Conservation (phyloP, 108 stramenopile genomes). For the Skeletonema tropicum region DNA sequence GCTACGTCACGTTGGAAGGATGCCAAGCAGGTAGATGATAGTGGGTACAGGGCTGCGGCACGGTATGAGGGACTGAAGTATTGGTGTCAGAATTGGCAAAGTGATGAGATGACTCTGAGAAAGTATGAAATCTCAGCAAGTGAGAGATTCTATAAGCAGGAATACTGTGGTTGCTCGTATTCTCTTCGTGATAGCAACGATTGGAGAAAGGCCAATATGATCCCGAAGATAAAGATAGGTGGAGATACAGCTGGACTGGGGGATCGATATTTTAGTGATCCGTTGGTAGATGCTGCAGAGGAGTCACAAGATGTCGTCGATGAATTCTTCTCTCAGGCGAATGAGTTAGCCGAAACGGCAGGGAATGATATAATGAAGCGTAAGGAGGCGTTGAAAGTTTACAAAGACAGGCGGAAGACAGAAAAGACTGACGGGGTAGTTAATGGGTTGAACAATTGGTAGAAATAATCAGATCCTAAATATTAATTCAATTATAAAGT, state of each 20-base stretch:
- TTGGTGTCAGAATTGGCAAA: constrained; percentile 56
- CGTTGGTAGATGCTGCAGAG: constrained; percentile 61
- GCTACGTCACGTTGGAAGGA: constrained; percentile 68
- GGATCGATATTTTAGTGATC: constrained; percentile 61
- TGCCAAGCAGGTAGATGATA: constrained; percentile 58
- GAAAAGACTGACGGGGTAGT: constrained; percentile 49
- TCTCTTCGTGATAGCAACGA: constrained; percentile 61
- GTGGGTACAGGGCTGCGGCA: constrained; percentile 48
- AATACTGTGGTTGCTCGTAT: constrained; percentile 71
- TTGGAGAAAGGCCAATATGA: constrained; percentile 61
- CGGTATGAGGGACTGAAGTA: constrained; percentile 51
- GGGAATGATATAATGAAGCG: constrained; percentile 50
- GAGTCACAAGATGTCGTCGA: constrained; percentile 71
- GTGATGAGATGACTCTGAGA: constrained; percentile 59
- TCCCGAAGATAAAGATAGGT: constrained; percentile 51
- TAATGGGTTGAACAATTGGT: constrained; percentile 70
- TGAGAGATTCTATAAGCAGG: constrained; percentile 68
- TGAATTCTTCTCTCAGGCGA: constrained; percentile 66
- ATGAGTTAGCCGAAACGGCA: constrained; percentile 47
- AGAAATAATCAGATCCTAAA: not conserved
- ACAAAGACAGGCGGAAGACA: constrained; percentile 54
- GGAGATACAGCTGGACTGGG: constrained; percentile 65
- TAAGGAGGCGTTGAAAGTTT: constrained; percentile 49
- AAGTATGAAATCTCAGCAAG: constrained; percentile 64
- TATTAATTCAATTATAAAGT: too few relatives aligned